Evolutionary conservation across 495 filamentous ascomycete species (phyloP), one percentile per base, ranked within the genome.

Genomic region (Usnea hakonensis): DNA sequence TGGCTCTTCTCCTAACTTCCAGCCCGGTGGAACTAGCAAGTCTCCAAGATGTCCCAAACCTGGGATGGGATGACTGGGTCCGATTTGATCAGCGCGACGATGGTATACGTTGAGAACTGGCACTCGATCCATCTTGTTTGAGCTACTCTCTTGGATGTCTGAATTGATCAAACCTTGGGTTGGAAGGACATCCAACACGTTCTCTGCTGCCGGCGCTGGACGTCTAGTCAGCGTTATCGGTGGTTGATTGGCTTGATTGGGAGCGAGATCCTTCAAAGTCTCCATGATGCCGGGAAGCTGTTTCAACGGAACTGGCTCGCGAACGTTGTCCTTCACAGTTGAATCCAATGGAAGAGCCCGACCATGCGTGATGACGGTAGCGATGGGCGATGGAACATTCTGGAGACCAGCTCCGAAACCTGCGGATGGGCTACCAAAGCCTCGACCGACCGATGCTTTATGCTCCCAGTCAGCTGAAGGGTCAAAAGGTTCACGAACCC

Each of bases 1-100:
- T 14, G 64, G 64, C 28, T 63, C 60, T 46, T 66, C 64, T 32
- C 64, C 61, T n/a, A 19, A 10, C 19, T 66, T 60, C 64, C 64
- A 66, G 3, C 61, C 61, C 19, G 61, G 64, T n/a, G 64, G 64
- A 14, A 50, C 33, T 10, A 66, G 37, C 32, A 64, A 21, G 28
- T 59, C 38, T 35, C 57, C 61, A 9, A 66, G 11, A 52, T 63
- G 61, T 14, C 55, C 61, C 10, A 63, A 1, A 28, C 64, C 64
- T 16, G 56, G 56, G 41, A 66, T 60, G 17, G 32, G 16, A 40
- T 66, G 64, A 8, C 41, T 59, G 28, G 57, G 64, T 16, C 64
- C 64, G 23, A 66, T 66, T 23, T 66, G 43, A 40, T 66, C 61
- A 21, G 64, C 64, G 44, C 61, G 55, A 28, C 59, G 54, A 3